Evolutionary conservation across 805 yeast genomes (phyloP).

Genomic region (Saccharomycopsis amapae): DNA sequence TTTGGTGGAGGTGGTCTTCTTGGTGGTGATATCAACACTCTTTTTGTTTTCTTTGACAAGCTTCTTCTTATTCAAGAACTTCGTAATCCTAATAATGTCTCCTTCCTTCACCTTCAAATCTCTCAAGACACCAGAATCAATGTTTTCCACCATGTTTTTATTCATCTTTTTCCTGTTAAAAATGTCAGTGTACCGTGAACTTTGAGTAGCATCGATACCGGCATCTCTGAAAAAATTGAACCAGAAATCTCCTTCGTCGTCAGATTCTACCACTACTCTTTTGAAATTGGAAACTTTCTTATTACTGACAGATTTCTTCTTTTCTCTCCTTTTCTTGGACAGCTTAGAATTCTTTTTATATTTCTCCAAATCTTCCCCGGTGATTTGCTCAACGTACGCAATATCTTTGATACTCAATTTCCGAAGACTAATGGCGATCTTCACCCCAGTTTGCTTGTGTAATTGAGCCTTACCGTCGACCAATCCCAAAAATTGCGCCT

Average conservation of each 20-base stretch:
- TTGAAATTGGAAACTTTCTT: background rate
- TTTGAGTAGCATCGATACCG: slow-evolving; percentile 89
- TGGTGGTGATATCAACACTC: slow-evolving; percentile 31
- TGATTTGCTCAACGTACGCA: slow-evolving; percentile 68
- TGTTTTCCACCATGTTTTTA: slow-evolving; percentile 73
- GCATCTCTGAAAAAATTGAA: slow-evolving; percentile 88
- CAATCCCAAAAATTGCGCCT: slow-evolving; percentile 91
- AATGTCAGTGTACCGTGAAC: slow-evolving; percentile 83
- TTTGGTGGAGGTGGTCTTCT: too few relatives aligned
- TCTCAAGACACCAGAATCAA: slow-evolving; percentile 73
- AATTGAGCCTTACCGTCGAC: slow-evolving; percentile 90
- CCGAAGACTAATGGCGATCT: slow-evolving; percentile 91
- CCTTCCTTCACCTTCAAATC: slow-evolving; percentile 94
- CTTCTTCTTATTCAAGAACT: background rate
- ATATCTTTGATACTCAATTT: slow-evolving; percentile 79
- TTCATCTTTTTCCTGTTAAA: slow-evolving; percentile 89
- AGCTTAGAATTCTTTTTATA: too few relatives aligned
- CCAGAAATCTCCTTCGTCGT: slow-evolving; percentile 78
- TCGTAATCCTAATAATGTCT: slow-evolving; percentile 73
- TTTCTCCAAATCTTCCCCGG: background rate
- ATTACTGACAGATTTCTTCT: background rate
- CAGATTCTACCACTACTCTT: slow-evolving; percentile 7
- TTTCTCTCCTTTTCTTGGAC: background rate
- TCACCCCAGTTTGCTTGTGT: slow-evolving; percentile 93
- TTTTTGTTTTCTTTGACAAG: slow-evolving; percentile 32